Conservation (phyloP, 83 land plant genomes). For the Picea abies region DNA sequence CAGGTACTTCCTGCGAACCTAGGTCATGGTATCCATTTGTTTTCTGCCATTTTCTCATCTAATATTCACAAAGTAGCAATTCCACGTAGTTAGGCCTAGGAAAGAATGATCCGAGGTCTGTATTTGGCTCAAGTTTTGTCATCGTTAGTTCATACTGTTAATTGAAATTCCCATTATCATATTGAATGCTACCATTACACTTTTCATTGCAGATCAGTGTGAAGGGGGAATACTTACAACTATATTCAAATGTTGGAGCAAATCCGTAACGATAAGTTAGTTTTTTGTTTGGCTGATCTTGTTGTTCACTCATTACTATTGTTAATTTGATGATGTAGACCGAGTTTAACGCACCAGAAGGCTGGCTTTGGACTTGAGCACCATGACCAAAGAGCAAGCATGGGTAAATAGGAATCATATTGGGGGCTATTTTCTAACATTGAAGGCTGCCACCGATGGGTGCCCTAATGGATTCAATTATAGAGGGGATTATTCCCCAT, state of each 20-base stretch:
- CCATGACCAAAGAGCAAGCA: slow-evolving; percentile 56
- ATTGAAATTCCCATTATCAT: no score
- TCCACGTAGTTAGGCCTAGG: background rate
- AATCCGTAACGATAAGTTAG: background rate
- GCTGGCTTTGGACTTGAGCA: slow-evolving; percentile 37
- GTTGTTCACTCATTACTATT: no score
- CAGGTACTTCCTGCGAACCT: background rate
- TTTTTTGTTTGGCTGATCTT: background rate
- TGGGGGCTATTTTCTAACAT: slow-evolving; percentile 47
- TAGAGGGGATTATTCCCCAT: slow-evolving; percentile 6
- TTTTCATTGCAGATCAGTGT: slow-evolving; percentile 3
- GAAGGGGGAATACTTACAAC: background rate
- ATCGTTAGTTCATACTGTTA: background rate
- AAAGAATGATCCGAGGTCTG: background rate
- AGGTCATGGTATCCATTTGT: background rate
- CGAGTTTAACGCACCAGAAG: slow-evolving; percentile 37
- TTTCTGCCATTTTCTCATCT: background rate
- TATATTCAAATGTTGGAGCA: slow-evolving; percentile 3
- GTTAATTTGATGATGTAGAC: slow-evolving; percentile 19
- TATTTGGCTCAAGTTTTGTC: no score
- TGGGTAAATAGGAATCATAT: slow-evolving; percentile 63
- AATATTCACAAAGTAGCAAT: background rate
- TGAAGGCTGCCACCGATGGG: slow-evolving; percentile 17
- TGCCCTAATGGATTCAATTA: slow-evolving; percentile 39
- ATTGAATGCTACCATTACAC: background rate